Conservation (phyloP, 805 yeast species). For the Candida boidinii region DNA sequence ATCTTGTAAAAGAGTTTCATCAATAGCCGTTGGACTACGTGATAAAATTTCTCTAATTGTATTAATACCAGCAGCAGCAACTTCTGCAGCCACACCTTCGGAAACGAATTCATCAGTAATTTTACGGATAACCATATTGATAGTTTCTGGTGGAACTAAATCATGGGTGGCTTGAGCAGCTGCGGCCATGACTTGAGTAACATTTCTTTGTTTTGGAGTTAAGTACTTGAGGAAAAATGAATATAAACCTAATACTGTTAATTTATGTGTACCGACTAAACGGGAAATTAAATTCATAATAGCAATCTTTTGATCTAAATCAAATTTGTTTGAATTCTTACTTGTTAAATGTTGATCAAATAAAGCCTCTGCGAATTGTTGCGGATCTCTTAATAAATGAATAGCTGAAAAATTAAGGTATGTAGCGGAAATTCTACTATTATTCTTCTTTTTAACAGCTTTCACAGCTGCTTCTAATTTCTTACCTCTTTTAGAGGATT, state of each 20-base stretch:
- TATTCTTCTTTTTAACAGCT: slow-evolving; percentile 54
- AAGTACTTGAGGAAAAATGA: slow-evolving; percentile 82
- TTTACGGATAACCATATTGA: slow-evolving; percentile 73
- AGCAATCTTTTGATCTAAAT: slow-evolving; percentile 81
- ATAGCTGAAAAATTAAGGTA: slow-evolving; percentile 90
- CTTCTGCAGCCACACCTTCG: slow-evolving; percentile 97
- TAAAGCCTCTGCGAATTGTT: slow-evolving; percentile 87
- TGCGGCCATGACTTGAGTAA: slow-evolving; percentile 95
- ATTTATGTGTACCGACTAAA: slow-evolving; percentile 88
- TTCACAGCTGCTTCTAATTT: slow-evolving; percentile 71
- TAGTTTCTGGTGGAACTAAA: slow-evolving; percentile 91
- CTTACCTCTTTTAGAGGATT: slow-evolving; percentile 69
- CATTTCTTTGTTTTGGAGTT: slow-evolving; percentile 91
- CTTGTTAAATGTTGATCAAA: slow-evolving; percentile 66
- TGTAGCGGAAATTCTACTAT: slow-evolving; percentile 48
- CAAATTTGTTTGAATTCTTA: slow-evolving; percentile 61
- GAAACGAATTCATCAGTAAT: slow-evolving; percentile 96
- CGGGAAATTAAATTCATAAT: slow-evolving; percentile 84
- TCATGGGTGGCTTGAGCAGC: slow-evolving; percentile 96
- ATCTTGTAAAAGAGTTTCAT: slow-evolving; percentile 80
- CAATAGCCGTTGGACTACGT: slow-evolving; percentile 93
- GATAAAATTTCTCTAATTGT: slow-evolving; percentile 89
- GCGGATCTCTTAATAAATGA: slow-evolving; percentile 92
- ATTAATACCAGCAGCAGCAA: slow-evolving; percentile 95
- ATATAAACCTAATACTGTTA: slow-evolving; percentile 83